Percentiles rank a stretch among this genome's conserved stretches.
Evolutionary conservation across 805 yeast species (phyloP).

Genomic region (Yarrowia bubula): DNA sequence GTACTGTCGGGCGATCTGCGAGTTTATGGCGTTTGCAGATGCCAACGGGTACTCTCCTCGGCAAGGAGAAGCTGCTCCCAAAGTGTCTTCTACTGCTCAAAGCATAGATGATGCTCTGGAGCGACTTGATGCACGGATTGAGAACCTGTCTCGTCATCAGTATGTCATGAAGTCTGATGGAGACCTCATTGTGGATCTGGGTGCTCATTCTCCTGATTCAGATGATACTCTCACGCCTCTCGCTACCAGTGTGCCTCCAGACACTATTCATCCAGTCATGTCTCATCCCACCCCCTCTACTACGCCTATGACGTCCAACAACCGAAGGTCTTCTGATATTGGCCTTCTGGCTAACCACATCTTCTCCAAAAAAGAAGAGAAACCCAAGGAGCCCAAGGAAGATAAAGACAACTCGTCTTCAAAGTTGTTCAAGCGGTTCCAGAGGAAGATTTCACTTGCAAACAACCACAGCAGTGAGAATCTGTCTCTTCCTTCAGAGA

Average conservation of each 20-base stretch:
- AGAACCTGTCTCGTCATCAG: conserved; percentile 9
- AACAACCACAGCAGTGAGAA: background rate
- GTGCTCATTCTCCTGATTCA: background rate
- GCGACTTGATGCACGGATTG: background rate
- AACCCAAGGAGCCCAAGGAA: conserved; percentile 13
- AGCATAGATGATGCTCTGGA: conserved; percentile 19
- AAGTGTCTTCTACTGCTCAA: background rate
- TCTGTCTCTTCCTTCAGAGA: background rate
- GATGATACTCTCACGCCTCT: conserved; percentile 13
- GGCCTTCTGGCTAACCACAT: conserved; percentile 12
- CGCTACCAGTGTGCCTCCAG: background rate
- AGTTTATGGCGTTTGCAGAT: conserved; percentile 22
- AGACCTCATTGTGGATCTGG: conserved; percentile 9
- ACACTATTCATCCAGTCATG: background rate
- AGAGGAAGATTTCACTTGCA: conserved; percentile 7
- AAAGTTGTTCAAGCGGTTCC: conserved; percentile 26
- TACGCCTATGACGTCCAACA: background rate
- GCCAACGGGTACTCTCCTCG: background rate
- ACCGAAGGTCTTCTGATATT: conserved; percentile 2
- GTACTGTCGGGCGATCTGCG: conserved; percentile 13
- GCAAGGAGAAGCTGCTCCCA: background rate
- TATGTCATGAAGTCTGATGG: conserved; percentile 2
- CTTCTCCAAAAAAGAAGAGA: conserved; percentile 17
- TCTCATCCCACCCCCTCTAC: background rate
- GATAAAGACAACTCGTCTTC: conserved; percentile 16